phyloP scores from a whole-genome alignment of 768 basidiomycete species.

The Russula ochroleuca region DNA sequence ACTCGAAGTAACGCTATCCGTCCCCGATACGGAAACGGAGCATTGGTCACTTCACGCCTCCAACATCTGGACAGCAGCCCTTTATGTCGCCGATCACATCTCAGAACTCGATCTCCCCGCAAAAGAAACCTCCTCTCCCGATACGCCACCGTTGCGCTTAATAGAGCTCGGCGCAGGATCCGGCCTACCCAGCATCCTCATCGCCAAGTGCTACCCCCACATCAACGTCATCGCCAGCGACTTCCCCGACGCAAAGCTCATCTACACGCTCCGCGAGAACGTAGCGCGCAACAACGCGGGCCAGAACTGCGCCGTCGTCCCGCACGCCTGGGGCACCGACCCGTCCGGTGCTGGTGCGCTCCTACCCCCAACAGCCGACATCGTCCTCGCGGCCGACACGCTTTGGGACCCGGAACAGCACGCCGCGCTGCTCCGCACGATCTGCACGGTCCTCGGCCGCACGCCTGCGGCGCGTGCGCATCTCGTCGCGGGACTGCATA shows the following conservation, averaged over 20 bases:
- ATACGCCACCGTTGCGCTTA: constrained; percentile 32
- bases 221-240: constrained; percentile 54
- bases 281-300: constrained; percentile 47
- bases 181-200: constrained; percentile 65
- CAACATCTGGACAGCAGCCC: constrained; percentile 67
- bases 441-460: constrained; percentile 46
- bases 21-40: constrained; percentile 59
- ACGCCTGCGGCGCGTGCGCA: constrained; percentile 48
- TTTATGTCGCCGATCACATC: constrained; percentile 64
- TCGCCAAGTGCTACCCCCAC: constrained; percentile 47
- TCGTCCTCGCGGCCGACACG: constrained; percentile 71
- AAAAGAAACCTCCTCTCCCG: background rate
- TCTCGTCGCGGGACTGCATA: constrained; percentile 72
- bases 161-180: constrained; percentile 74
- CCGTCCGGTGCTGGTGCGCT: constrained; percentile 29
- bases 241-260: constrained; percentile 64
- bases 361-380: constrained; percentile 37
- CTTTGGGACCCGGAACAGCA: constrained; percentile 71
- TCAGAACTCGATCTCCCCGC: constrained; percentile 40
- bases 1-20: constrained; percentile 44
- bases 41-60: constrained; percentile 79
- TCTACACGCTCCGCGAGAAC: constrained; percentile 55
- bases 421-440: constrained; percentile 47
- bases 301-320: constrained; percentile 46
- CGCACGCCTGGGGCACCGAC: constrained; percentile 66